phyloP scores from a whole-genome alignment of 78 protist species.

The Polysphondylium violaceum region DNA sequence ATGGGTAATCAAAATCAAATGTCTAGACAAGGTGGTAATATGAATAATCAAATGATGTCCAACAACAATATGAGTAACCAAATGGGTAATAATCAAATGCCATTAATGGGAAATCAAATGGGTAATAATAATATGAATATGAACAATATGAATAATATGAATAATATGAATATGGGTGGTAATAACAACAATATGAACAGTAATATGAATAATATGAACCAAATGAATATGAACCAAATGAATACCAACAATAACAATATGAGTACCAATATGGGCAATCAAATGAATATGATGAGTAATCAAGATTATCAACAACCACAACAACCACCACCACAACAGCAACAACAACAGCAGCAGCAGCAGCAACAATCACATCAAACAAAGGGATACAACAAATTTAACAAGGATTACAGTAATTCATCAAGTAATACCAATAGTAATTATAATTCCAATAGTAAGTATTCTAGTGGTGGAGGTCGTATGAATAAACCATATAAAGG shows the following conservation, averaged over 20 bases:
- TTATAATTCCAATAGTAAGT: neutral
- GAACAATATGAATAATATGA: neutral
- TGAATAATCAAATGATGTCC: neutral
- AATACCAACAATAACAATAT: neutral
- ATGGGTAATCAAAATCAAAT: conserved; percentile 15
- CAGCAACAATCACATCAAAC: neutral
- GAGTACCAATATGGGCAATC: neutral
- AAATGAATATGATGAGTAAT: neutral
- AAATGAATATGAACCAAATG: neutral
- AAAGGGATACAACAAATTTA: too few relatives aligned
- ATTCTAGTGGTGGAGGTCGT: neutral
- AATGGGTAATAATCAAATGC: conserved; percentile 2
- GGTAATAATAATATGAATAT: neutral
- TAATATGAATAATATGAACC: conserved; percentile 13
- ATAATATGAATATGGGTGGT: conserved; percentile 28
- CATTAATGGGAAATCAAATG: conserved; percentile 33
- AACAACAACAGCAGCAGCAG: neutral
- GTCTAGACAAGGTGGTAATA: neutral
- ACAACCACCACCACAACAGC: neutral
- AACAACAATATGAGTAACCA: neutral
- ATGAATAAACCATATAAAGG: conserved; percentile 5
- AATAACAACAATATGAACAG: conserved; percentile 14
- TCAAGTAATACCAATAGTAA: conserved; percentile 8
- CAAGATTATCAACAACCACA: neutral
- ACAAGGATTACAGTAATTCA: too few relatives aligned